phyloP scores from a whole-genome alignment of 2,329 filamentous ascomycete species.

The Cercospora berteroae region DNA sequence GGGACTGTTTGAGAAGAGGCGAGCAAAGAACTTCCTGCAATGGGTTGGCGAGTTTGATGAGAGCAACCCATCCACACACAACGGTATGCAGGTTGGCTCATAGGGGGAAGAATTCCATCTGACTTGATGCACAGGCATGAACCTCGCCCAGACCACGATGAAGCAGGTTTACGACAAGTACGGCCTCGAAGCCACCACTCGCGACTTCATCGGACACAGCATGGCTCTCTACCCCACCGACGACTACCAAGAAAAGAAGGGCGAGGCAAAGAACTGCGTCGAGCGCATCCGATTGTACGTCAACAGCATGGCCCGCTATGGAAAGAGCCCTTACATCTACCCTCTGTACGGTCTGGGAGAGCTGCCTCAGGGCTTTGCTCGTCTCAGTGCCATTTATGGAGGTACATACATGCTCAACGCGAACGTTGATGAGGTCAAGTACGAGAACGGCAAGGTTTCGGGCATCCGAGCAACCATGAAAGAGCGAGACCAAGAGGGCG shows the following conservation, averaged over 20 bases:
- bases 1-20: constrained; percentile 96
- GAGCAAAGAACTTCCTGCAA: constrained; percentile 94
- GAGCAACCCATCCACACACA: constrained; percentile 81
- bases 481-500: constrained; percentile 70
- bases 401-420: constrained; percentile 99
- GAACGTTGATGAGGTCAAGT: constrained; percentile 82
- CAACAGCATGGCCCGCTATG: constrained; percentile 95
- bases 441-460: constrained; percentile 73
- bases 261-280: constrained; percentile 78
- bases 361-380: constrained; percentile 94
- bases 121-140: constrained; percentile 58
- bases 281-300: constrained; percentile 93
- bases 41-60: constrained; percentile 86
- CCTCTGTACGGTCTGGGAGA: constrained; percentile 96
- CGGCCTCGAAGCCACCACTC: constrained; percentile 80
- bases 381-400: constrained; percentile 95
- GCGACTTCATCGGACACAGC: constrained; percentile 95
- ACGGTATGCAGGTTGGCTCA: constrained; percentile 57
- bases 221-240: constrained; percentile 96
- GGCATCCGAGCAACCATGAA: constrained; percentile 98
- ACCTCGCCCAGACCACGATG: constrained; percentile 79
- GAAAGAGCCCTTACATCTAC: constrained; percentile 99
- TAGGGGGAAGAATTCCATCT: constrained; percentile 10
- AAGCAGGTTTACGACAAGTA: constrained; percentile 99
- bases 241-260: constrained; percentile 72